Percentiles rank a stretch among this genome's conserved stretches.
Conservation (phyloP, 2,329 filamentous ascomycete species). For the Xylariomycetidae sp. region DNA sequence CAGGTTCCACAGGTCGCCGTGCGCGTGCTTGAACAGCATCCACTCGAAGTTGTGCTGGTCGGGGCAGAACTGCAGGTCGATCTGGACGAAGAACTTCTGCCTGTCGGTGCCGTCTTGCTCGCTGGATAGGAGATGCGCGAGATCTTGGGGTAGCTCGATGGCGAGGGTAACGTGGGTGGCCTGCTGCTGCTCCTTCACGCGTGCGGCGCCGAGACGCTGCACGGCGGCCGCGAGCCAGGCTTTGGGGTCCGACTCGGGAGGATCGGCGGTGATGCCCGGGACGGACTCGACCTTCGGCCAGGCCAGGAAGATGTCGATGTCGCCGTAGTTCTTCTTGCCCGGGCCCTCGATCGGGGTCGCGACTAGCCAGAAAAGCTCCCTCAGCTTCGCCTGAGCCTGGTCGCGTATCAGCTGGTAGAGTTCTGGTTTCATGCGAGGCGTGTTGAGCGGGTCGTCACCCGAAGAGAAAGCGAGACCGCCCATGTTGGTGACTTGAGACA, state of each 20-base stretch:
- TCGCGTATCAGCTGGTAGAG: constrained; percentile 50
- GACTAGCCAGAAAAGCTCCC: constrained; percentile 46
- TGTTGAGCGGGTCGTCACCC: constrained; percentile 41
- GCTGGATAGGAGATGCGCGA: too few relatives aligned
- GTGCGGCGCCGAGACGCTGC: constrained; percentile 43
- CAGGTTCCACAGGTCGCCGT: constrained; percentile 65
- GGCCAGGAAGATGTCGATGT: constrained; percentile 64
- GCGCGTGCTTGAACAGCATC: constrained; percentile 61
- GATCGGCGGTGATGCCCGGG: too few relatives aligned
- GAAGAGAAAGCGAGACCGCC: constrained; percentile 57
- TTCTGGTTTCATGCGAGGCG: constrained; percentile 57
- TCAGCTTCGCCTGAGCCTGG: constrained; percentile 40
- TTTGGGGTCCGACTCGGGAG: too few relatives aligned
- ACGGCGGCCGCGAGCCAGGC: too few relatives aligned
- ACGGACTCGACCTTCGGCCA: constrained; percentile 20
- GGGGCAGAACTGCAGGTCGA: constrained; percentile 58
- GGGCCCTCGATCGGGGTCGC: constrained; percentile 62
- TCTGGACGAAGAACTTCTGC: constrained; percentile 49
- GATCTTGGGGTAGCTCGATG: constrained; percentile 55
- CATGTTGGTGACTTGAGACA: too few relatives aligned
- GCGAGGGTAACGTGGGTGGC: constrained; percentile 48
- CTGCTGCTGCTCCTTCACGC: too few relatives aligned
- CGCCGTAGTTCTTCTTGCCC: constrained; percentile 61
- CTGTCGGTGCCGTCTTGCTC: too few relatives aligned
- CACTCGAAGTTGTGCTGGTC: constrained; percentile 45